Percentiles rank a stretch among this genome's conserved stretches.
Evolutionary conservation across 345 rosid species (phyloP).

Genomic region (Citropsis articulata): DNA sequence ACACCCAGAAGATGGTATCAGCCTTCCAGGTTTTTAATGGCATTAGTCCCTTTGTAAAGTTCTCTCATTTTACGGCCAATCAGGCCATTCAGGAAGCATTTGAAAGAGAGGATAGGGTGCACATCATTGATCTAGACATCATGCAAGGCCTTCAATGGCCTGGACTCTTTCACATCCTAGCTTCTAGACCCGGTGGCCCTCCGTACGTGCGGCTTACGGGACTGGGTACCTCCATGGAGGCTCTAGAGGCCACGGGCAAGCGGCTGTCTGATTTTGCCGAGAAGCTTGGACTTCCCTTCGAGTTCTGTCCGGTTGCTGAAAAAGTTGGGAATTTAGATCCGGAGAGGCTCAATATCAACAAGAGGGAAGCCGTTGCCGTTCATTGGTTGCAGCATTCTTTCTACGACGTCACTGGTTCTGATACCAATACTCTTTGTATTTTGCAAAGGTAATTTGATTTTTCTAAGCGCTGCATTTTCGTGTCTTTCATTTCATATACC

Average conservation of each 20-base stretch:
- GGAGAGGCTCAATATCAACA: conserved; percentile 66
- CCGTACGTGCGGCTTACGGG: conserved; percentile 95
- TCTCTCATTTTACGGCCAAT: conserved; percentile 97
- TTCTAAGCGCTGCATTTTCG: no score
- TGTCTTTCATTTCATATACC: neutral
- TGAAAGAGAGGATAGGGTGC: conserved; percentile 90
- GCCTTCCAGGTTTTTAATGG: conserved; percentile 99
- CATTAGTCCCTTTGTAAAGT: conserved; percentile 91
- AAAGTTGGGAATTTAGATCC: conserved; percentile 85
- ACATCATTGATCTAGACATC: conserved; percentile 90
- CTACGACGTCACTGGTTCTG: conserved; percentile 96
- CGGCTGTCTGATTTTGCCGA: conserved; percentile 87
- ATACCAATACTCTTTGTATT: conserved; percentile 76
- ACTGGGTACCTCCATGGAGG: conserved; percentile 82
- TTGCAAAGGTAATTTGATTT: conserved; percentile 64
- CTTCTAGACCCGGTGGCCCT: conserved; percentile 90
- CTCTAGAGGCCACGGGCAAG: conserved; percentile 90
- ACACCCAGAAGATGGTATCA: conserved; percentile 73
- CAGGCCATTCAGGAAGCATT: conserved; percentile 98
- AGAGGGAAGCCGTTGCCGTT: conserved; percentile 93
- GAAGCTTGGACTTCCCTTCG: conserved; percentile 84
- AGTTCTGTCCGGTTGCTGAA: conserved; percentile 79
- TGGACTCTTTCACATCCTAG: conserved; percentile 87
- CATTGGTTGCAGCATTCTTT: conserved; percentile 99
- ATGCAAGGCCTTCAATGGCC: conserved; percentile 99